Base-by-base conservation (phyloP, 2,329 filamentous ascomycete species). In the Pseudocercospora pini-densiflorae region DNA sequence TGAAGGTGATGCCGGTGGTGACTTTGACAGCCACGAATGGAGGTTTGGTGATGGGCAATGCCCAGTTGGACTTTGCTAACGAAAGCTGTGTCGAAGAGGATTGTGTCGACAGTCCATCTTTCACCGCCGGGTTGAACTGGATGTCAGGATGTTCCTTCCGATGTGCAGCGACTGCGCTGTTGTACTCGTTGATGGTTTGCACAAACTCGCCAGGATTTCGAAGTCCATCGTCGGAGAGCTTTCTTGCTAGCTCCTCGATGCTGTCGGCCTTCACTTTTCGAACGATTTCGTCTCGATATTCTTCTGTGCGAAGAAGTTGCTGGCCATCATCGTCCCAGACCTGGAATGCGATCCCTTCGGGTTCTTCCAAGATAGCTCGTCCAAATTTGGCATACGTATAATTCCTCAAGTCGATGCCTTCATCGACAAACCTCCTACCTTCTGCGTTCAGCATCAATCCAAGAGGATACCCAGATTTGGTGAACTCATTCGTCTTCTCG, bases 381-480 rank as follows among this genome's bases (percentile, higher is more conserved):
- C 89, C 89, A 71, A 90, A 89, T 70, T 85, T 85, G 27, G 89
- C 89, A 70, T 91, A 91, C 0, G 89, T 91, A 72, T 87, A 90
- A 73, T 91, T 91, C 2, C 88, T 81, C 69, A 90, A 75, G 70
- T 91, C 89, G 8, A 86, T 71, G 0, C 89, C 89, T 72, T 91
- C 89, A 70, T 91, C 88, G 0, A 91, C 87, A 71, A 91, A 91
- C 1, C 89, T 81, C 49, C 83, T 73, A 0, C 89, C 89, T 0
- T 84, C 72, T 0, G 76, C 75, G 70, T 91, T 91, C 16, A 91
- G 64, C 85, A 90, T 90, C 12, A 91, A 70, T 0, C 89, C 89
- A 0, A 91, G 79, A 0, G 89, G 88, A 70, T 91, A 91, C 0
- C 89, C 89, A 0, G 86, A 89, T 73, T 91, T 91, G 6, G 89